Conservation (phyloP, 768 basidiomycete species). For the Leccinum fibrillosum region DNA sequence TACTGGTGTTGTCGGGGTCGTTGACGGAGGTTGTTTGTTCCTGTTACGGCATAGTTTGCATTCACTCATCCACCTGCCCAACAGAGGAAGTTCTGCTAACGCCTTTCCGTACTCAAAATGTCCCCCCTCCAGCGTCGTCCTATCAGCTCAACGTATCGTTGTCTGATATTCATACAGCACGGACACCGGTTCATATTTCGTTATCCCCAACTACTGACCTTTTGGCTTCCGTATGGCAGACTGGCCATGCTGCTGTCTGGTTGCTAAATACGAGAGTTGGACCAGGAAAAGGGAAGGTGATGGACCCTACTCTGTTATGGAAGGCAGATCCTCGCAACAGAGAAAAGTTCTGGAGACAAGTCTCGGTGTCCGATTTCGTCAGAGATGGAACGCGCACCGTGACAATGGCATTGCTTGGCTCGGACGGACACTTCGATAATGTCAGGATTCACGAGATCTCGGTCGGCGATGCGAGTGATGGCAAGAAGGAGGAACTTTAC, state of each 20-base stretch:
- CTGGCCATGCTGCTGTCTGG: constrained; percentile 69
- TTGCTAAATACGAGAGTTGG: constrained; percentile 60
- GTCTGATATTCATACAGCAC: constrained; percentile 3
- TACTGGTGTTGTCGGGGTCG: constrained; percentile 82
- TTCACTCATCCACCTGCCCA: not conserved
- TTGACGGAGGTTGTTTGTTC: constrained; percentile 74
- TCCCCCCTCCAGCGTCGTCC: constrained; percentile 98
- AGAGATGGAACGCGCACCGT: constrained; percentile 2
- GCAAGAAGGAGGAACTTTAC: constrained; percentile 5
- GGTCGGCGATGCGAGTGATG: not conserved
- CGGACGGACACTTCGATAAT: constrained; percentile 32
- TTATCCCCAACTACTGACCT: constrained; percentile 58
- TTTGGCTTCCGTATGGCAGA: constrained; percentile 66
- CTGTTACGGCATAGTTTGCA: not conserved
- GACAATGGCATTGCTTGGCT: constrained; percentile 40
- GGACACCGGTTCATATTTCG: constrained; percentile 61
- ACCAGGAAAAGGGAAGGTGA: constrained; percentile 53
- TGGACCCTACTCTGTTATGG: constrained; percentile 50
- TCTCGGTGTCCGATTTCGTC: constrained; percentile 17
- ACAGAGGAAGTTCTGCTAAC: constrained; percentile 78
- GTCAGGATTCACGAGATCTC: constrained; percentile 27
- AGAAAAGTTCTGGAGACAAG: constrained; percentile 28
- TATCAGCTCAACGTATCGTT: constrained; percentile 37
- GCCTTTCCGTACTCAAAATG: constrained; percentile 89
- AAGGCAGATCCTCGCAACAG: constrained; percentile 21